Conservation (phyloP, 192 early-diverging fungal species). For the Coemansia erecta region DNA sequence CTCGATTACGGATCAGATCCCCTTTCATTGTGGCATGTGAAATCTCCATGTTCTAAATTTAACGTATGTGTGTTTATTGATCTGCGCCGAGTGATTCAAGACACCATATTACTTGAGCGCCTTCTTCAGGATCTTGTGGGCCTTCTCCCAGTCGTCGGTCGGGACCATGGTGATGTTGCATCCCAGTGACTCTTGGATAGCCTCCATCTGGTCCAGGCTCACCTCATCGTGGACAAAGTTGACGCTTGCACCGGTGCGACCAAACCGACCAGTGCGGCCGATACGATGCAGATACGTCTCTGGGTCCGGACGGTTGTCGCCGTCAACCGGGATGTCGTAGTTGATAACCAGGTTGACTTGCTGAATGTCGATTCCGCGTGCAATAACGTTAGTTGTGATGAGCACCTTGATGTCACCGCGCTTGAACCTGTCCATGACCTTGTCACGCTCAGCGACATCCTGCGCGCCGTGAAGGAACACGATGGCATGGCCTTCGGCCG, state of each 20-base stretch:
- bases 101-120: slow-evolving; percentile 49
- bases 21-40: too few species aligned
- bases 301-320: slow-evolving; percentile 65
- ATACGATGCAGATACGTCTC: slow-evolving; percentile 98
- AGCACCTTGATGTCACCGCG: slow-evolving; percentile 87
- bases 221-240: slow-evolving; percentile 88
- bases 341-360: slow-evolving; percentile 96
- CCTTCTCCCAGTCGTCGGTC: slow-evolving; percentile 77
- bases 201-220: slow-evolving; percentile 74
- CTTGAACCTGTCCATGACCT: slow-evolving; percentile 91
- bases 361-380: slow-evolving; percentile 95
- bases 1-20: too few species aligned
- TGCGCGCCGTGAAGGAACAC: slow-evolving; percentile 82
- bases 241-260: slow-evolving; percentile 88
- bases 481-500: slow-evolving; percentile 77
- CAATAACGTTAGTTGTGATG: slow-evolving; percentile 95
- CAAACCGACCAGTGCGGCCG: slow-evolving; percentile 96
- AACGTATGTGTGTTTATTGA: too few species aligned
- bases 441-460: slow-evolving; percentile 76
- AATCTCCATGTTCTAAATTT: too few species aligned
- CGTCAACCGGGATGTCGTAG: slow-evolving; percentile 87
- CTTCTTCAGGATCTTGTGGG: slow-evolving; percentile 86
- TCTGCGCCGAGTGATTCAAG: too few species aligned
- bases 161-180: slow-evolving; percentile 76
- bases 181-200: slow-evolving; percentile 79